phyloP scores from a whole-genome alignment of 2,329 filamentous ascomycete species.

The Allantophomopsis cytisporea region DNA sequence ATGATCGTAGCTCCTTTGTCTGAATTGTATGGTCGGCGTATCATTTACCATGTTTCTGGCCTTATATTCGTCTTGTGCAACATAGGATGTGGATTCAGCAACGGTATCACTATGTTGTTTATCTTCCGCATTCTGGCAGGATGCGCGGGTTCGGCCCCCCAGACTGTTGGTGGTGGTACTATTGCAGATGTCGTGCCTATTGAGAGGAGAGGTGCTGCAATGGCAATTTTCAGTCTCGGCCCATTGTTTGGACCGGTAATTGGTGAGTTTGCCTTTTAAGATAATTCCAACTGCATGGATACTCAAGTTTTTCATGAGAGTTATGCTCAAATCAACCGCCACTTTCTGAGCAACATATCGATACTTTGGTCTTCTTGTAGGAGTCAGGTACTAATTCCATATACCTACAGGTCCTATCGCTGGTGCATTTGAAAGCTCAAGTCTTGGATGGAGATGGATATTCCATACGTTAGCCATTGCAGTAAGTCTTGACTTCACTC shows the following conservation, averaged over 20 bases:
- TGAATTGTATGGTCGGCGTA: conserved; percentile 41
- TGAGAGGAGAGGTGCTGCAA: conserved; percentile 41
- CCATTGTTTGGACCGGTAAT: conserved; percentile 22
- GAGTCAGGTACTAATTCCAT: too few species aligned
- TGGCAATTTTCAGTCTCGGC: conserved; percentile 33
- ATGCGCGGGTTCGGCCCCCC: conserved; percentile 43
- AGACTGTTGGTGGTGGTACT: conserved; percentile 47
- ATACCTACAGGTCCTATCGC: conserved; percentile 23
- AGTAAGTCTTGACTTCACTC: too few species aligned
- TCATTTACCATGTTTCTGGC: conserved; percentile 34
- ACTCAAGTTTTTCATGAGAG: too few species aligned
- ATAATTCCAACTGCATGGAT: too few species aligned
- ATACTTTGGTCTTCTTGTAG: too few species aligned
- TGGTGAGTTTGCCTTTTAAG: background rate
- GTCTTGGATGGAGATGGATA: conserved; percentile 26
- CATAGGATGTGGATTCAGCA: conserved; percentile 29
- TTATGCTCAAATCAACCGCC: too few species aligned
- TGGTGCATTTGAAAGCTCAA: conserved; percentile 32
- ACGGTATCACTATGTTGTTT: conserved; percentile 31
- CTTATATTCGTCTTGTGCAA: conserved; percentile 30
- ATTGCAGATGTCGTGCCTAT: conserved; percentile 49
- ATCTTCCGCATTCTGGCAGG: conserved; percentile 48
- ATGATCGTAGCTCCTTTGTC: conserved; percentile 43
- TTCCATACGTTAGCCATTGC: background rate
- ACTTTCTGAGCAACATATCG: too few species aligned